A percentile compares a stretch with the other conserved stretches of the same genome.
Conservation (phyloP, 306 rosid species). For the Acmispon strigosus region DNA sequence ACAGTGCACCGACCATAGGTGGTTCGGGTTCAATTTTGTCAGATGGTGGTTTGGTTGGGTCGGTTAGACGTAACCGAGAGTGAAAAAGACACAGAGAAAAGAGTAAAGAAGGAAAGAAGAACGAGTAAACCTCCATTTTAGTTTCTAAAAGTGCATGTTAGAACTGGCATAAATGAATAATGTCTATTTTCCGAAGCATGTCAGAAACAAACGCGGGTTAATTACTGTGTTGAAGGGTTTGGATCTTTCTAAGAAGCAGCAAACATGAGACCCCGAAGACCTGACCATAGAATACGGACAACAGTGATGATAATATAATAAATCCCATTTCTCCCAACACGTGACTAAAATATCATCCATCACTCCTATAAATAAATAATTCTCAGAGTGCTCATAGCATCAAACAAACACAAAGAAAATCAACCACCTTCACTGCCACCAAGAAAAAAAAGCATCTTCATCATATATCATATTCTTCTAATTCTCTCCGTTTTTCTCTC, state of each 20-base stretch:
- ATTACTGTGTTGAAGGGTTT: not conserved
- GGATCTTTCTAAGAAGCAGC: slow-evolving; percentile 15
- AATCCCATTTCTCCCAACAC: not conserved
- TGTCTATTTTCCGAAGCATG: not conserved
- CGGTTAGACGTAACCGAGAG: too few relatives aligned
- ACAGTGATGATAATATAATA: too few relatives aligned
- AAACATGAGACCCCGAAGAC: not conserved
- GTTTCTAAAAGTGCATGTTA: too few relatives aligned
- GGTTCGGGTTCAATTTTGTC: too few relatives aligned
- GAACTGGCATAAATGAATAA: too few relatives aligned
- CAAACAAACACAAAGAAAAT: not conserved
- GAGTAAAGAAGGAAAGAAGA: too few relatives aligned
- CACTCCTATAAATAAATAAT: slow-evolving; percentile 1
- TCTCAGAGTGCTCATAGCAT: not conserved
- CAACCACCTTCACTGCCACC: not conserved
- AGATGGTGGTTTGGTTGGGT: too few relatives aligned
- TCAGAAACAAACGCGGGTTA: not conserved
- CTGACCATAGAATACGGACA: not conserved
- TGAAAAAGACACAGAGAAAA: too few relatives aligned
- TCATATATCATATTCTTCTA: not conserved
- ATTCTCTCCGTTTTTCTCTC: not conserved
- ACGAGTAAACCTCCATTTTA: too few relatives aligned
- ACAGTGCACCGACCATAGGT: too few relatives aligned
- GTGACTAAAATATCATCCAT: slow-evolving; percentile 12
- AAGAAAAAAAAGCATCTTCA: not conserved